Percentiles rank a stretch among this genome's conserved stretches.
Evolutionary conservation across 139 green algal species (phyloP).

Genomic region (Chlamydomonas eustigma): DNA sequence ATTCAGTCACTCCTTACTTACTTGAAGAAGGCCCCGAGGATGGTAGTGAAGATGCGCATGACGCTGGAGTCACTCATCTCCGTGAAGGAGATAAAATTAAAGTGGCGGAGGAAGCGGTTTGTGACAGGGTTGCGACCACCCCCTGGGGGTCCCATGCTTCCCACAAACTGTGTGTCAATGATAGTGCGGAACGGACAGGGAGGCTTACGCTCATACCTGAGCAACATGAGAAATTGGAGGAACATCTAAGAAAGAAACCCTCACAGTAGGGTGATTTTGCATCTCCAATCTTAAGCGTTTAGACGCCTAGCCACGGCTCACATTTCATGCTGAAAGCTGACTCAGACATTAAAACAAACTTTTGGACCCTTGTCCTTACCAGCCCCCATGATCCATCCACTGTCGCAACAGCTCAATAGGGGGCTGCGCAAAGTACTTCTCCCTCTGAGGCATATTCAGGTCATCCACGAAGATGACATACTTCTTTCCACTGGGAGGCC

Average conservation of each 20-base stretch:
- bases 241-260: too few relatives aligned
- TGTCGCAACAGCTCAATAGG: slow-evolving; percentile 81
- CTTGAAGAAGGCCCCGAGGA: slow-evolving; percentile 54
- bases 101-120: slow-evolving; percentile 63
- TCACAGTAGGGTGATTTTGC: too few relatives aligned
- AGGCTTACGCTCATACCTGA: slow-evolving; percentile 68
- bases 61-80: slow-evolving; percentile 59
- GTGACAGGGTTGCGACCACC: slow-evolving; percentile 75
- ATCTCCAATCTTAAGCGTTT: too few relatives aligned
- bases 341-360: too few relatives aligned
- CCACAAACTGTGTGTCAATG: slow-evolving; percentile 72
- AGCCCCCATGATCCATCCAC: slow-evolving; percentile 73
- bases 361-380: too few relatives aligned
- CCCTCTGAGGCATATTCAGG: slow-evolving; percentile 77
- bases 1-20: too few relatives aligned
- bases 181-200: slow-evolving; percentile 63
- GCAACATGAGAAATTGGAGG: slow-evolving; percentile 15
- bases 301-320: too few relatives aligned
- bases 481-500: slow-evolving; percentile 45
- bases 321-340: too few relatives aligned
- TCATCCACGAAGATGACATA: slow-evolving; percentile 75
- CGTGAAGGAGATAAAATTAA: slow-evolving; percentile 65
- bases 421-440: slow-evolving; percentile 82
- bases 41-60: slow-evolving; percentile 66
- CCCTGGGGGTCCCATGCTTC: slow-evolving; percentile 64